A percentile compares a stretch with the other conserved stretches of the same genome.
phyloP scores from a whole-genome alignment of 2,329 filamentous ascomycete species.

The Zymoseptoria passerinii region DNA sequence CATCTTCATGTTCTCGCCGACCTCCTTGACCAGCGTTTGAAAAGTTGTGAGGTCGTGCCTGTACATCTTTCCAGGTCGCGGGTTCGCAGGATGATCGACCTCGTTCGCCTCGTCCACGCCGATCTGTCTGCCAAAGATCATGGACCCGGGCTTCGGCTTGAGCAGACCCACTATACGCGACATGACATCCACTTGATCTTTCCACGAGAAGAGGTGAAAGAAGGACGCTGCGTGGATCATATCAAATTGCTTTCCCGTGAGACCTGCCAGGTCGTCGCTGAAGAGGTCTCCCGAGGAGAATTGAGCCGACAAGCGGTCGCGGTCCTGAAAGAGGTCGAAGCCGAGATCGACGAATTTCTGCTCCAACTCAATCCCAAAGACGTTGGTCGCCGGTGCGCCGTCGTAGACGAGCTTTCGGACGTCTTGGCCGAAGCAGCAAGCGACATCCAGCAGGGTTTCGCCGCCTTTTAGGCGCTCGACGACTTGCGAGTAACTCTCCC shows the following conservation, averaged over 20 bases:
- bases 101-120: constrained; percentile 27
- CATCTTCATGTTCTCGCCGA: constrained; percentile 31
- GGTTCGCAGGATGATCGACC: constrained; percentile 7
- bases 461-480: constrained; percentile 24
- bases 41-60: constrained; percentile 33
- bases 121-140: constrained; percentile 35
- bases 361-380: constrained; percentile 29
- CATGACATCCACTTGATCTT: constrained; percentile 32
- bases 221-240: constrained; percentile 37
- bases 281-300: constrained; percentile 33
- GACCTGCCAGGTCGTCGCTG: constrained; percentile 25
- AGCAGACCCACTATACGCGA: constrained; percentile 28
- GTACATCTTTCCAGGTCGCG: constrained; percentile 23
- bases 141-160: constrained; percentile 26
- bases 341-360: constrained; percentile 31
- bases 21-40: constrained; percentile 32
- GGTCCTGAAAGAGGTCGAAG: constrained; percentile 34
- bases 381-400: constrained; percentile 27
- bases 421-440: constrained; percentile 35
- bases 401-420: constrained; percentile 33
- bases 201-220: constrained; percentile 38
- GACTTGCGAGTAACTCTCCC: constrained; percentile 21
- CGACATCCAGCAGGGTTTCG: constrained; percentile 34
- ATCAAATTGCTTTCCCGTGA: constrained; percentile 33
- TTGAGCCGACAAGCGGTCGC: constrained; percentile 20